Conservation (phyloP, 176 grass and related monocot genomes). For the Ampelocalamus luodianensis region DNA sequence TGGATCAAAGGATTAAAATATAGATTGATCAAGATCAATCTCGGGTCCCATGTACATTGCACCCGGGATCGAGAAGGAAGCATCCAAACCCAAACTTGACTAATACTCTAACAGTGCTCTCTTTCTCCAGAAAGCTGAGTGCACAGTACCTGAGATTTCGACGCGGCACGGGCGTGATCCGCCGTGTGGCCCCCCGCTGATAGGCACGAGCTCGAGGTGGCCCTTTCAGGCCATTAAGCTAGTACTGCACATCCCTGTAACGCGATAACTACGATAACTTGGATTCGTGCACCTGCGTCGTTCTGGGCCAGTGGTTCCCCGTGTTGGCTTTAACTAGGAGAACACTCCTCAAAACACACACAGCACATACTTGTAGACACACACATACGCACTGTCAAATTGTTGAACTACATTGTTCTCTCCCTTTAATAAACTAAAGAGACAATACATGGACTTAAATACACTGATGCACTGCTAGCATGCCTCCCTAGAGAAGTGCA, state of each 20-base stretch:
- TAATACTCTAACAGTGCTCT: neutral
- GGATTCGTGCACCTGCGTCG: conserved; percentile 1
- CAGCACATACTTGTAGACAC: too few species aligned
- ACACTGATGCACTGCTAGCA: too few species aligned
- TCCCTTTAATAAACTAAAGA: too few species aligned
- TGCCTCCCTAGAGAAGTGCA: too few species aligned
- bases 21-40: conserved; percentile 46
- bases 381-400: too few species aligned
- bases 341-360: too few species aligned
- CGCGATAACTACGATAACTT: neutral
- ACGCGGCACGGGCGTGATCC: conserved; percentile 18
- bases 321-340: too few species aligned
- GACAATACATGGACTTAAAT: too few species aligned
- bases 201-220: conserved; percentile 13
- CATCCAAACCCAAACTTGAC: conserved; percentile 10
- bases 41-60: conserved; percentile 1
- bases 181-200: conserved; percentile 16
- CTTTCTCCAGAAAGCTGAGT: conserved; percentile 53
- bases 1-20: neutral
- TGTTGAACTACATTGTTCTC: too few species aligned
- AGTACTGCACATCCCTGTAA: conserved; percentile 15
- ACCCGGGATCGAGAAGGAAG: neutral
- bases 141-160: conserved; percentile 42
- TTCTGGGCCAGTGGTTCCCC: conserved; percentile 19
- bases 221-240: conserved; percentile 2